phyloP scores from a whole-genome alignment of 768 basidiomycete species.

The Boletellus ananas region DNA sequence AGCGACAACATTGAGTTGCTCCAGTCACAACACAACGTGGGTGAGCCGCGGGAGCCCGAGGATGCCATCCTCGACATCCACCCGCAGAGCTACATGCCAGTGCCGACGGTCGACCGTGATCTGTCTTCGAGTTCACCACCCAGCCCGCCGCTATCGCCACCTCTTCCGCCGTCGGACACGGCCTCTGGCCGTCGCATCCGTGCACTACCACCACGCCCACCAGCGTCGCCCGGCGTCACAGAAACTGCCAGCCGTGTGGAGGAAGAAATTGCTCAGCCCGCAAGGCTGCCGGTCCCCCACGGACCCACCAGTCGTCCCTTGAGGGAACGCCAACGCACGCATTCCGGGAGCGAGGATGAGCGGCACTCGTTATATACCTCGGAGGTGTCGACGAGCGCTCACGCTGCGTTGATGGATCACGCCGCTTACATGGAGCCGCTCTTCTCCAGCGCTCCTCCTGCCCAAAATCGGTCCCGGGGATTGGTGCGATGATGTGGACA shows the following conservation, averaged over 20 bases:
- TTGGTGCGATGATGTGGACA: conserved; percentile 8
- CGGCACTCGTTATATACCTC: conserved; percentile 12
- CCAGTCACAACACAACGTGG: conserved; percentile 7
- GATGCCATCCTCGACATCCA: conserved; percentile 23
- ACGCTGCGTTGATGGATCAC: conserved; percentile 30
- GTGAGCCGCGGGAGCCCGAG: conserved; percentile 11
- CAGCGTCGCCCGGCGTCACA: background rate
- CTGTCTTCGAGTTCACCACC: conserved; percentile 4
- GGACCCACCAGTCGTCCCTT: background rate
- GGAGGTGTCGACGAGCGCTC: conserved; percentile 27
- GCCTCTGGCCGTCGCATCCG: conserved; percentile 20
- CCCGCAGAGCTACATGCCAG: conserved; percentile 11
- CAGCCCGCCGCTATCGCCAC: conserved; percentile 9
- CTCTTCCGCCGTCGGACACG: conserved; percentile 8
- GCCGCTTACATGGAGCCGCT: conserved; percentile 20
- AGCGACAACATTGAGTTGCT: conserved; percentile 32
- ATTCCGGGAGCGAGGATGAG: conserved; percentile 15
- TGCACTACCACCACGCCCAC: conserved; percentile 30
- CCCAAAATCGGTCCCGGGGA: conserved; percentile 3
- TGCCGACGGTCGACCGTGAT: conserved; percentile 18
- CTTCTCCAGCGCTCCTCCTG: conserved; percentile 13
- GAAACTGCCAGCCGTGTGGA: background rate
- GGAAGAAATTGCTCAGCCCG: background rate
- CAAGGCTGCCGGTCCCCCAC: conserved; percentile 5
- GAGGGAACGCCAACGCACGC: background rate